Conservation (phyloP, 129 eudicot species). For the Ambrosia artemisiifolia region DNA sequence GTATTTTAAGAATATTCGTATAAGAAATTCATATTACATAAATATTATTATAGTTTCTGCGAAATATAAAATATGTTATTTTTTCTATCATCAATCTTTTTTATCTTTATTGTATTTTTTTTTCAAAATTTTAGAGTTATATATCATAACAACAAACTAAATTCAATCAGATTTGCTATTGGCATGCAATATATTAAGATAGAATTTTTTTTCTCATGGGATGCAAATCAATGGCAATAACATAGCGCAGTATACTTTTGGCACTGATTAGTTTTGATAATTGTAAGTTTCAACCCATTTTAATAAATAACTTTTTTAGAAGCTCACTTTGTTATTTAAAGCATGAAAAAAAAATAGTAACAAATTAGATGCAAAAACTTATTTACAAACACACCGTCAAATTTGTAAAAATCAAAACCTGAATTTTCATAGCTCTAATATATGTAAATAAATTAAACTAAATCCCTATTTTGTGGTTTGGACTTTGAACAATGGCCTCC, state of each 20-base stretch:
- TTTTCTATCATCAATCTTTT: too few species aligned
- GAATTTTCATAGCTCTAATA: background rate
- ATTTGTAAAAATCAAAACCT: background rate
- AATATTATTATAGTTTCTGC: too few species aligned
- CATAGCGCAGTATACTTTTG: background rate
- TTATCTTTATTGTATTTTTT: too few species aligned
- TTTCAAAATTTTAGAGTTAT: too few species aligned
- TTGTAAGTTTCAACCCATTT: background rate
- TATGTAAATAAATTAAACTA: background rate
- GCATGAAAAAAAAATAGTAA: background rate
- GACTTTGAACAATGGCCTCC: constrained; percentile 68
- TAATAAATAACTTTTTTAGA: background rate
- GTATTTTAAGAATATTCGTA: background rate
- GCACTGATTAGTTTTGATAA: background rate
- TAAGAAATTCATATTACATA: too few species aligned
- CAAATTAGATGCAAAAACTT: background rate
- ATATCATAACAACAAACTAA: too few species aligned
- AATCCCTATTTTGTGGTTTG: constrained; percentile 56
- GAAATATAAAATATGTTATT: too few species aligned
- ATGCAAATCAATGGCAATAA: too few species aligned
- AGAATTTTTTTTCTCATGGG: too few species aligned
- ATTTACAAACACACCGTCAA: background rate
- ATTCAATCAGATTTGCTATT: too few species aligned
- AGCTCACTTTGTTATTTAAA: background rate
- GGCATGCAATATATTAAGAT: too few species aligned